Evolutionary conservation across 2,329 filamentous ascomycete species (phyloP), one percentile per base, ranked within the genome.

Genomic region (Botrytis byssoidea): DNA sequence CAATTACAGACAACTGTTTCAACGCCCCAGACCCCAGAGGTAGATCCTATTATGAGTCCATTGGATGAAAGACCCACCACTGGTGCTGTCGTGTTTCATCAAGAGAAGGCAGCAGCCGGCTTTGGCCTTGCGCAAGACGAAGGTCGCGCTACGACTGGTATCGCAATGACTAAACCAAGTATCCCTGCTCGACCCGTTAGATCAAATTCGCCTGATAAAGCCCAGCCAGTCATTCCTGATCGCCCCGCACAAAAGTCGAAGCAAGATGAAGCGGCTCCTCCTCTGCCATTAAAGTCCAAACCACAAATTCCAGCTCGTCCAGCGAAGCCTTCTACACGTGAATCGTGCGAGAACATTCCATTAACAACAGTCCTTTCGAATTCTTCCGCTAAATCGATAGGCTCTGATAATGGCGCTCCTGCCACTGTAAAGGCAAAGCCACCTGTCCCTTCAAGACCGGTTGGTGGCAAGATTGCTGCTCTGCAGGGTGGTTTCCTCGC

Each of bases 401-500:
- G 76, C 60, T 79, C 82, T 16, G 82, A 83, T 42, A 82, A 85
- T 74, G 83, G 85, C 35, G 81, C 84, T 4, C 83, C 85, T 65
- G 81, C 84, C 1, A 81, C 84, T 25, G 82, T 86, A 20, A 97
- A 94, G 81, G 83, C 89, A n/a, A 98, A 98, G 81, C 95, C 96
- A 7, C 88, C 90, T 0, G 88, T 98, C 3, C 95, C 96, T 18
- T 88, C 91, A 22, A 90, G 94, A 64, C 93, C 94, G 3, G 87
- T 88, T 61, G 93, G 93, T 16, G 89, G 90, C 79, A 98, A 98
- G 85, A 97, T 99, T 81, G 94, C 95, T 25, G 92, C 93, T 37
- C 85, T 99, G 46, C 94, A 97, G 83, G 93, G 93, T 55, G 94
- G 93, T 4, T 98, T 99, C 82, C 90, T 99, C 87, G 94, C 91